Base-by-base conservation (phyloP, 164 flowering plant genomes). In the Echeveria elegans region DNA sequence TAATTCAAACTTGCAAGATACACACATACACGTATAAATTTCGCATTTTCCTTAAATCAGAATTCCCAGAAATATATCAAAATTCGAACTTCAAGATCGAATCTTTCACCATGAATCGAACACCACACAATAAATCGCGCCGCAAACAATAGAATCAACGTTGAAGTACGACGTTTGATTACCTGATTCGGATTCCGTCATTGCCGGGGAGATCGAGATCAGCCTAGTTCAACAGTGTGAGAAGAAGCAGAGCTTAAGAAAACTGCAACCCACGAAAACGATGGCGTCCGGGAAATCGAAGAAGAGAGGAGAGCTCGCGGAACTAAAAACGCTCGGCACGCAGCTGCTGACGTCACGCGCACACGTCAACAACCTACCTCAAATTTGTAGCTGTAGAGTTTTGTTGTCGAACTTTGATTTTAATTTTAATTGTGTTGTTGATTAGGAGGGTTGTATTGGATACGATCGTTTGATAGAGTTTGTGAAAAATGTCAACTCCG, bases 381-480 rank as follows among this genome's bases (percentile, higher is more conserved):
- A 77, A 59, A 90, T 94, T 65, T 86, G 89, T 74, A 23, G 74
- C 34, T 67, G 18, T 67, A 15, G 18, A 18, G 6, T 15, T n/a
- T n/a, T n/a, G n/a, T 37, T 9, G 1, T 64, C n/a, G n/a, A n/a
- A n/a, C n/a, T 19, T 14, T 40, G 52, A 43, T 0, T 16, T 14
- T 43, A 5, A 32, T 6, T 63, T 32, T 37, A 40, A 26, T 67
- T 38, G 50, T 28, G 53, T 32, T 28, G 53, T 32, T 52, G 38
- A 6, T 40, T 60, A 86, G 96, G 97, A 85, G 7, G 66, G 75
- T 88, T 62, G 89, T 81, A 40, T 70, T 94, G 78, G 97, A 89
- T 71, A 69, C 92, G 0, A 36, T 88, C 9, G n/a, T n/a, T n/a
- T n/a, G n/a, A 94, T 94, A 97, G 97, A 94, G 77, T 83, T 85